Percentiles rank a stretch among this genome's conserved stretches.
Evolutionary conservation across 129 eudicot species (phyloP).

Genomic region (Saposhnikovia divaricata): DNA sequence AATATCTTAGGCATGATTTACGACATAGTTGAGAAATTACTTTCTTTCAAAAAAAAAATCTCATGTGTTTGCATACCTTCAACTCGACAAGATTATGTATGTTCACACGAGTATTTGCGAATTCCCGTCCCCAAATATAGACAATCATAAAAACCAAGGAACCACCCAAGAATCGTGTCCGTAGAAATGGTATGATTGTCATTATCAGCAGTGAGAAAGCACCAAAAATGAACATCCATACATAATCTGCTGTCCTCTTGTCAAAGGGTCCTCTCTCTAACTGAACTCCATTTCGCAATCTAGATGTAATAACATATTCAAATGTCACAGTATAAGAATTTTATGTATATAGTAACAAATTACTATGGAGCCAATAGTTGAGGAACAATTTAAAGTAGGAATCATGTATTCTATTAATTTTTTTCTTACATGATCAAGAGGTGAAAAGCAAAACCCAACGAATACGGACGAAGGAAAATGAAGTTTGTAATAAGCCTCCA

Average conservation of each 20-base stretch:
- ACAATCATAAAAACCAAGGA: conserved; percentile 56
- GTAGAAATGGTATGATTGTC: conserved; percentile 38
- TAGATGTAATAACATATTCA: neutral
- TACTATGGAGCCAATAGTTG: neutral
- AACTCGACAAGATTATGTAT: conserved; percentile 45
- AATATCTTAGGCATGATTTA: neutral
- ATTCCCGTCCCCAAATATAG: conserved; percentile 59
- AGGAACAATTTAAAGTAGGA: neutral
- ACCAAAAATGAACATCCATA: conserved; percentile 68
- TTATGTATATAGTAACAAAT: neutral
- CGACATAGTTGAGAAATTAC: neutral
- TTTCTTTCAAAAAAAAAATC: neutral
- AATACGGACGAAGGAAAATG: conserved; percentile 54
- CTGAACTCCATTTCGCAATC: conserved; percentile 51
- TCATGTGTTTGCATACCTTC: conserved; percentile 33
- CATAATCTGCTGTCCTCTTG: conserved; percentile 62
- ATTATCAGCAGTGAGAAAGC: conserved; percentile 46
- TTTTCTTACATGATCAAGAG: conserved; percentile 41
- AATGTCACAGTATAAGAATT: neutral
- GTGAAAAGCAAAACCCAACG: conserved; percentile 45
- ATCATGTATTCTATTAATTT: neutral
- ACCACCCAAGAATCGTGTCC: conserved; percentile 40
- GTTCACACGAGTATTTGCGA: conserved; percentile 50
- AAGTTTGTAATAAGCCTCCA: conserved; percentile 65
- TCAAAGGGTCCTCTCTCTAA: conserved; percentile 65